phyloP scores from a whole-genome alignment of 2,329 filamentous ascomycete species.

The Ascochyta lentis region DNA sequence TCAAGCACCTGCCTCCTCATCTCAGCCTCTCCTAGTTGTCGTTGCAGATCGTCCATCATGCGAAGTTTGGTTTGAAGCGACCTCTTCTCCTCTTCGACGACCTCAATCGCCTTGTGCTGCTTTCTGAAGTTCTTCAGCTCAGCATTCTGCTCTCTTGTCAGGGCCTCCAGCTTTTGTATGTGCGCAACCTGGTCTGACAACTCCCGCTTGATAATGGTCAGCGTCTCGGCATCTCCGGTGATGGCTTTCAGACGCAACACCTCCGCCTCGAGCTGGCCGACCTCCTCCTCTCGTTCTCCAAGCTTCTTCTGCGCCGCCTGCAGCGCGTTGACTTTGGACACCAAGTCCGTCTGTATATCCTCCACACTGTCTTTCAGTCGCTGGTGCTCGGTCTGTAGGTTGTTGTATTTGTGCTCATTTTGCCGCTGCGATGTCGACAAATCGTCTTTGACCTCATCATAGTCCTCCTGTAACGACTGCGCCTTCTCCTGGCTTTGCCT shows the following conservation, averaged over 20 bases:
- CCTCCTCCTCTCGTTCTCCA: conserved; percentile 71
- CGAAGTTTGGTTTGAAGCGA: conserved; percentile 79
- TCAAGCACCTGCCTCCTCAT: conserved; percentile 86
- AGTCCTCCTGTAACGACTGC: conserved; percentile 77
- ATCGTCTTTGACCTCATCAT: conserved; percentile 81
- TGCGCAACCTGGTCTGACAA: conserved; percentile 91
- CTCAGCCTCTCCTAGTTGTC: conserved; percentile 78
- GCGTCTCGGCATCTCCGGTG: conserved; percentile 83
- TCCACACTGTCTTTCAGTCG: conserved; percentile 64
- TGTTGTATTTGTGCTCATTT: conserved; percentile 63
- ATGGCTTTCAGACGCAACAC: conserved; percentile 84
- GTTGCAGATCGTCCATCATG: conserved; percentile 74
- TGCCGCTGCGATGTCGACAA: conserved; percentile 74
- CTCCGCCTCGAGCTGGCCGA: conserved; percentile 80
- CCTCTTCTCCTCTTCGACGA: conserved; percentile 95
- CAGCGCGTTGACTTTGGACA: conserved; percentile 62
- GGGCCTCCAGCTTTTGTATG: conserved; percentile 81
- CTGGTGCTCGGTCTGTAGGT: conserved; percentile 66
- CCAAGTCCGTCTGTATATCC: conserved; percentile 66
- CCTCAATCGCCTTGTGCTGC: conserved; percentile 83
- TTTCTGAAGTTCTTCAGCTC: conserved; percentile 85
- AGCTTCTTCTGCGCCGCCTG: conserved; percentile 71
- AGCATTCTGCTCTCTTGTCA: conserved; percentile 77
- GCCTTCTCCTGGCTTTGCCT: conserved; percentile 70
- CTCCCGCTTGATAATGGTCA: conserved; percentile 85